phyloP scores from a whole-genome alignment of 2,329 filamentous ascomycete genomes.

The Nothomitra cinnamomea region DNA sequence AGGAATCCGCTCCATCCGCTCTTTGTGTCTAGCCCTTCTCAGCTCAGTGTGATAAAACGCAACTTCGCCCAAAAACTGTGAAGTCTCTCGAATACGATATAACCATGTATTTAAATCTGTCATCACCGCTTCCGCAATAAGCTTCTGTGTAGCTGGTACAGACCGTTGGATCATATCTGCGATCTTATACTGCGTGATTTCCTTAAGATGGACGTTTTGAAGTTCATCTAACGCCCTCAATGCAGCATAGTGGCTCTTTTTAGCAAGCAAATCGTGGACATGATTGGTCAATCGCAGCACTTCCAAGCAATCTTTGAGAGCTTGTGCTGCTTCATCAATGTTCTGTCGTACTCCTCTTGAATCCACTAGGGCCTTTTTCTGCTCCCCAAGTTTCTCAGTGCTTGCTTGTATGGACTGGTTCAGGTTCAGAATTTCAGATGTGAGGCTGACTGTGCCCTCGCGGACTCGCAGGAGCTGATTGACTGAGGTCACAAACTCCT shows the following conservation, averaged over 20 bases:
- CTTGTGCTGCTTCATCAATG: slow-evolving; percentile 80
- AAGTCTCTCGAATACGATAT: slow-evolving; percentile 85
- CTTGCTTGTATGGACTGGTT: slow-evolving; percentile 92
- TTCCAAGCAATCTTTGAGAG: slow-evolving; percentile 77
- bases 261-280: slow-evolving; percentile 76
- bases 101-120: slow-evolving; percentile 93
- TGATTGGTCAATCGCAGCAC: slow-evolving; percentile 87
- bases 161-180: slow-evolving; percentile 93
- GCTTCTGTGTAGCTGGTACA: slow-evolving; percentile 78
- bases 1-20: slow-evolving; percentile 57
- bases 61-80: slow-evolving; percentile 88
- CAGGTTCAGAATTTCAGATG: slow-evolving; percentile 75
- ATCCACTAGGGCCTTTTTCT: slow-evolving; percentile 88
- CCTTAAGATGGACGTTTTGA: slow-evolving; percentile 89
- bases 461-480: slow-evolving; percentile 85
- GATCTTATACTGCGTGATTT: slow-evolving; percentile 85
- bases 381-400: slow-evolving; percentile 82
- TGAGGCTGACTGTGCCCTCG: slow-evolving; percentile 76
- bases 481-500: slow-evolving; percentile 87
- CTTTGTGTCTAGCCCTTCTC: slow-evolving; percentile 64
- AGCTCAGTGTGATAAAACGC: slow-evolving; percentile 93
- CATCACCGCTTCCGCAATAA: slow-evolving; percentile 95
- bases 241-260: slow-evolving; percentile 91
- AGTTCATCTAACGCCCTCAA: slow-evolving; percentile 87
- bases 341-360: slow-evolving; percentile 86